phyloP scores from a whole-genome alignment of 2,329 filamentous ascomycete genomes.

The Stachybotrys chartarum region DNA sequence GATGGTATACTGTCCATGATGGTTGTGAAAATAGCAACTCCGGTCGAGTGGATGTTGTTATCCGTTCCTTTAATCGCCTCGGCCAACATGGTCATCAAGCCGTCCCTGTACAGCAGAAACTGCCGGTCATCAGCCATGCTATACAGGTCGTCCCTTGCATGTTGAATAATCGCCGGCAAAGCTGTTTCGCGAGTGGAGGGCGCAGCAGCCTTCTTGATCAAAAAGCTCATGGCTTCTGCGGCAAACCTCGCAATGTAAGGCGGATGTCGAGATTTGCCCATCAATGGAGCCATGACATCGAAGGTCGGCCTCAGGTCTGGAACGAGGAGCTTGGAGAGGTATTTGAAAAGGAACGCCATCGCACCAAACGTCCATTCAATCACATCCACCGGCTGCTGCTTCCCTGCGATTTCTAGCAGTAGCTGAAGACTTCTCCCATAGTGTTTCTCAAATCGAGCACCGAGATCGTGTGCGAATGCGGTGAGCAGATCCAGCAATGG shows the following conservation, averaged over 20 bases:
- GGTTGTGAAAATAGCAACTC: constrained; percentile 42
- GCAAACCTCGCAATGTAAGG: constrained; percentile 86
- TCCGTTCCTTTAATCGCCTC: constrained; percentile 67
- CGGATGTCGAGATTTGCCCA: constrained; percentile 77
- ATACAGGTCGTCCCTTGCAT: constrained; percentile 63
- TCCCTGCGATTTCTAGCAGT: constrained; percentile 71
- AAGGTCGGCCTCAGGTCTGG: constrained; percentile 81
- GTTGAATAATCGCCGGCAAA: constrained; percentile 61
- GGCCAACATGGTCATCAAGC: constrained; percentile 85
- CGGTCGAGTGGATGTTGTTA: constrained; percentile 51
- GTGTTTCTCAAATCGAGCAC: constrained; percentile 79
- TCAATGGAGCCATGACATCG: constrained; percentile 72
- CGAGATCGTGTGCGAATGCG: constrained; percentile 91
- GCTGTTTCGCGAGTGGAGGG: constrained; percentile 69
- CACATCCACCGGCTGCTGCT: constrained; percentile 73
- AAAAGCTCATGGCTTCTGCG: constrained; percentile 89
- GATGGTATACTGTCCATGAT: constrained; percentile 45
- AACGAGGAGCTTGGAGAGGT: constrained; percentile 79
- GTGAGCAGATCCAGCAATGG: constrained; percentile 82
- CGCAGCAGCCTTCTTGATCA: constrained; percentile 81
- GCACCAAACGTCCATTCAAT: constrained; percentile 97
- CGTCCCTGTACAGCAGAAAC: constrained; percentile 69
- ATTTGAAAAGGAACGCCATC: constrained; percentile 94
- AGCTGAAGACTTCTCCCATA: constrained; percentile 70
- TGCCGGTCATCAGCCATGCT: constrained; percentile 46